A percentile compares a stretch with the other conserved stretches of the same genome.
Evolutionary conservation across 306 rosid genomes (phyloP).

Genomic region (Castanea sativa): DNA sequence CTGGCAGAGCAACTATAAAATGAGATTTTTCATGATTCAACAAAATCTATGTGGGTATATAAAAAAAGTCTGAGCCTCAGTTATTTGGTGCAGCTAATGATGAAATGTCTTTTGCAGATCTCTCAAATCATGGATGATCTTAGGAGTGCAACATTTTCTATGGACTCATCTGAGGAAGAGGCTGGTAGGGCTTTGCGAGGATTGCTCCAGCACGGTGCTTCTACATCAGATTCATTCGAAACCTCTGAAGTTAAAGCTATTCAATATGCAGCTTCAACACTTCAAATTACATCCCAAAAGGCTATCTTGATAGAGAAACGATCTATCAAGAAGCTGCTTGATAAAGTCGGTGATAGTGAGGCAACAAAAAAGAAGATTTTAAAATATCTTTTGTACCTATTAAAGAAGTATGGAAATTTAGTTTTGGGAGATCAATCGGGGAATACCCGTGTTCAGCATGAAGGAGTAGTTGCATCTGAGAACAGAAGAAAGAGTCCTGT

Average conservation of each 20-base stretch:
- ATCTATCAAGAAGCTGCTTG: slow-evolving; percentile 54
- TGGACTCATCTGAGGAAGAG: slow-evolving; percentile 67
- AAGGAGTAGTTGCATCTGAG: slow-evolving; percentile 30
- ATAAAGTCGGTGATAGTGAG: slow-evolving; percentile 40
- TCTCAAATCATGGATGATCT: slow-evolving; percentile 65
- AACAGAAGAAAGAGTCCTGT: slow-evolving; percentile 31
- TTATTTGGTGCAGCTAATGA: slow-evolving; percentile 22
- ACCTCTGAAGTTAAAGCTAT: slow-evolving; percentile 50
- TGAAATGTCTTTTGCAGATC: slow-evolving; percentile 55
- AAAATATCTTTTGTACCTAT: slow-evolving; percentile 51
- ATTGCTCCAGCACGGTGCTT: slow-evolving; percentile 43
- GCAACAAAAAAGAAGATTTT: slow-evolving; percentile 48
- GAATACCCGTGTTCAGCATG: slow-evolving; percentile 18
- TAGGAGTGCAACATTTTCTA: slow-evolving; percentile 42
- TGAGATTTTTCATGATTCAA: neutral
- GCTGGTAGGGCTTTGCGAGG: slow-evolving; percentile 59
- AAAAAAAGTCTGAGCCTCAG: slow-evolving; percentile 11
- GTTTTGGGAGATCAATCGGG: slow-evolving; percentile 40
- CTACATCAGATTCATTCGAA: slow-evolving; percentile 49
- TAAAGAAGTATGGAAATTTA: slow-evolving; percentile 45
- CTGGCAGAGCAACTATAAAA: neutral
- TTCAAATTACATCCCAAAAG: slow-evolving; percentile 54
- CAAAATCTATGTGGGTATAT: neutral
- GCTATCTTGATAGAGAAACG: slow-evolving; percentile 59
- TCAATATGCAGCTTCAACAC: slow-evolving; percentile 59